Evolutionary conservation across 2,329 filamentous ascomycete species (phyloP).

Genomic region (Ceratocystis albifundus): DNA sequence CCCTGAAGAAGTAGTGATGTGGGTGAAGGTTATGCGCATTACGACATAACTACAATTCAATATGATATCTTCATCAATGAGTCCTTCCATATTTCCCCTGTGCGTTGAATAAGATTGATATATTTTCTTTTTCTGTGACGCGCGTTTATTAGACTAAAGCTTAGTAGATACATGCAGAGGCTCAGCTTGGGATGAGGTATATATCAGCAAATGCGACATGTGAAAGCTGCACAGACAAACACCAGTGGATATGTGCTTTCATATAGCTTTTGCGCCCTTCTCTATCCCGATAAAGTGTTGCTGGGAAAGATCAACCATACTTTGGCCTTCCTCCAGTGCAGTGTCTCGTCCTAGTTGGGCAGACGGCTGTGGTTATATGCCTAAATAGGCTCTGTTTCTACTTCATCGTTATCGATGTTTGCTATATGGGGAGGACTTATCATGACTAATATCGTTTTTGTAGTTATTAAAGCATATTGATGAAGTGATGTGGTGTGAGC

Average conservation of each 20-base stretch:
- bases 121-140: neutral
- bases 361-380: neutral
- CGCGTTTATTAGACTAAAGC: neutral
- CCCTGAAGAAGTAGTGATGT: neutral
- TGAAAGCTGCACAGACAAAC: neutral
- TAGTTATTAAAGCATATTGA: too few relatives aligned
- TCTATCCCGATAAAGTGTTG: neutral
- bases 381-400: neutral
- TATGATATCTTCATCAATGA: constrained; percentile 6
- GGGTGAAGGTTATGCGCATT: neutral
- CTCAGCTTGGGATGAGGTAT: neutral
- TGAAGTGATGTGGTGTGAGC: too few relatives aligned
- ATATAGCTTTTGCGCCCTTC: neutral
- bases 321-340: neutral
- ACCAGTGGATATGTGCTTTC: neutral
- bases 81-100: neutral
- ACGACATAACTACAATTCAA: constrained; percentile 7
- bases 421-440: too few relatives aligned
- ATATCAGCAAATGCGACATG: too few relatives aligned
- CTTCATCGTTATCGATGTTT: neutral
- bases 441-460: too few relatives aligned
- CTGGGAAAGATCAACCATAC: neutral
- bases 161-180: neutral
- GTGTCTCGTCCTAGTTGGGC: neutral
- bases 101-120: neutral